Evolutionary conservation across 208 protist genomes (phyloP).

Genomic region (Polymyxa betae): DNA sequence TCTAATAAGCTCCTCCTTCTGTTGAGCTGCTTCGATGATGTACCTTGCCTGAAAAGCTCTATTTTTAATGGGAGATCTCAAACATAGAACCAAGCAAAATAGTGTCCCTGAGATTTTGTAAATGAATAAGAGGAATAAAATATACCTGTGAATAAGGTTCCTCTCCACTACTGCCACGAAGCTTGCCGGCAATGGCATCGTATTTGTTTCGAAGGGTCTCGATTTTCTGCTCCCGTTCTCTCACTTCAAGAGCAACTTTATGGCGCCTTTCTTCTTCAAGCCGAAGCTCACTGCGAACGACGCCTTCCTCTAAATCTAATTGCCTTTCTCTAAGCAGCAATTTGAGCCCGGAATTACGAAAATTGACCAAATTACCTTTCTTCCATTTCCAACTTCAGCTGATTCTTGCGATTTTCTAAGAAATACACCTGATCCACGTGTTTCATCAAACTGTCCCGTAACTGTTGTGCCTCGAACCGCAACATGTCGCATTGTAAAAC

Average conservation of each 20-base stretch:
- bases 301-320: slow-evolving; percentile 55
- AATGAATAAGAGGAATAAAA: too few relatives aligned
- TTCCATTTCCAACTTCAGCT: neutral
- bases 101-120: too few relatives aligned
- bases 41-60: slow-evolving; percentile 69
- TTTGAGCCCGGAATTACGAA: too few relatives aligned
- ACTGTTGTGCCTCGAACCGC: slow-evolving; percentile 65
- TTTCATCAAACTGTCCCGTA: neutral
- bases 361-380: too few relatives aligned
- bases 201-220: slow-evolving; percentile 66
- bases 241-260: slow-evolving; percentile 76
- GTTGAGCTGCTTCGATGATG: slow-evolving; percentile 69
- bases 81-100: too few relatives aligned
- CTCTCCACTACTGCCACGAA: neutral
- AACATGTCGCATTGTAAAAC: slow-evolving; percentile 26
- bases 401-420: neutral
- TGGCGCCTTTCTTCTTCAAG: slow-evolving; percentile 81
- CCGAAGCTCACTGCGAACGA: slow-evolving; percentile 80
- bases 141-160: neutral
- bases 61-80: too few relatives aligned
- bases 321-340: neutral
- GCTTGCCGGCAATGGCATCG: slow-evolving; percentile 57
- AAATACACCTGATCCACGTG: neutral
- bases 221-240: slow-evolving; percentile 72
- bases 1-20: slow-evolving; percentile 64